Conservation (phyloP, 352 stramenopile genomes). For the Phytophthora aleatoria region DNA sequence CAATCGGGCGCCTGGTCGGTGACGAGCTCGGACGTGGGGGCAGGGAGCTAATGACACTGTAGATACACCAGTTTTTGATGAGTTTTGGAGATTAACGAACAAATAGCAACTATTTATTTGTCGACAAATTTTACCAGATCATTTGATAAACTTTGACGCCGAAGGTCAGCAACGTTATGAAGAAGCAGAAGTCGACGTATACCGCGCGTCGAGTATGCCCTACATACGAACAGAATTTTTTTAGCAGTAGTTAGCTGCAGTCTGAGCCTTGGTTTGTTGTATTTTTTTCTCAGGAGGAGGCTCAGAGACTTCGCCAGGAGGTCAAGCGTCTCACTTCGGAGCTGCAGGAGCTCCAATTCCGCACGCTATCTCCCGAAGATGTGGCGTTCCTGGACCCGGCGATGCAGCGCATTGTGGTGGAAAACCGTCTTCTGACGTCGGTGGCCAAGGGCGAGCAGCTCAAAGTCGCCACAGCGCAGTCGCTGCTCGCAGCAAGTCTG, state of each 20-base stretch:
- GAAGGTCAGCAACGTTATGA: constrained; percentile 6
- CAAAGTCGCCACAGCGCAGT: constrained; percentile 37
- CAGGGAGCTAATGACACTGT: neutral
- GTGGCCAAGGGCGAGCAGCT: constrained; percentile 43
- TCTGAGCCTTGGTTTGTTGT: neutral
- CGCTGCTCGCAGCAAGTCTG: constrained; percentile 35
- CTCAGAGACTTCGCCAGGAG: constrained; percentile 18
- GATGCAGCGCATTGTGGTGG: constrained; percentile 14
- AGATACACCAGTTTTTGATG: neutral
- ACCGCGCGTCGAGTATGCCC: constrained; percentile 16
- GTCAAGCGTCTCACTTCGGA: constrained; percentile 23
- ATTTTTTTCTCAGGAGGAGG: constrained; percentile 27
- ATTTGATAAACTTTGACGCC: neutral
- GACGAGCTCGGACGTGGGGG: constrained; percentile 25
- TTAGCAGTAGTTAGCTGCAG: neutral
- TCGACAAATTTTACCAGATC: neutral
- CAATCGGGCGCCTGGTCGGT: constrained; percentile 33
- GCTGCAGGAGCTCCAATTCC: constrained; percentile 21
- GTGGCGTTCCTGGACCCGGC: constrained; percentile 5
- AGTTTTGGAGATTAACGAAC: constrained; percentile 17
- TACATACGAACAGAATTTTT: neutral
- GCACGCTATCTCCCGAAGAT: constrained; percentile 12
- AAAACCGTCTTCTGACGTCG: constrained; percentile 34
- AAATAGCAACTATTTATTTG: constrained; percentile 30
- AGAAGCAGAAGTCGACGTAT: constrained; percentile 34